A percentile compares a stretch with the other conserved stretches of the same genome.
Conservation (phyloP, 805 yeast genomes). For the Wickerhamiella sorbophila region DNA sequence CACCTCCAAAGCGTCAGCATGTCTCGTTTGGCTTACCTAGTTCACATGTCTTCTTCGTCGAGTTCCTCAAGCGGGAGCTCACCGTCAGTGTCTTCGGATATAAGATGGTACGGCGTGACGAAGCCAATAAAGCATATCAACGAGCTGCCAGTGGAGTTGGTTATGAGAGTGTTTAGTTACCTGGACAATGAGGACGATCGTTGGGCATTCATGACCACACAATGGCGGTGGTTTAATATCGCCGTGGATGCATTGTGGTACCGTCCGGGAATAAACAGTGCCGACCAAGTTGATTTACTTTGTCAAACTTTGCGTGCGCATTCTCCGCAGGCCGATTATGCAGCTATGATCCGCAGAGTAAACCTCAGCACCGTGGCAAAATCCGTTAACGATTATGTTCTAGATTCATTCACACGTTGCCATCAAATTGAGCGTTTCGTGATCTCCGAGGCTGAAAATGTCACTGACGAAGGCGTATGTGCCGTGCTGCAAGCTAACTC, state of each 20-base stretch:
- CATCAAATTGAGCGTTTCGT: constrained; percentile 73
- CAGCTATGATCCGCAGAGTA: constrained; percentile 54
- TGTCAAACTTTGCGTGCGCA: constrained; percentile 35
- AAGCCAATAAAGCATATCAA: constrained; percentile 7
- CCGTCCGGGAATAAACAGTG: constrained; percentile 56
- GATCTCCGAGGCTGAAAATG: constrained; percentile 58
- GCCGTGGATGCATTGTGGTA: constrained; percentile 76
- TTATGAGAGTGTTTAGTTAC: constrained; percentile 15
- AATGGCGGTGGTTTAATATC: constrained; percentile 65
- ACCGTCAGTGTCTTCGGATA: background rate
- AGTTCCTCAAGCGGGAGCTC: background rate
- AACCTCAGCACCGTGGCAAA: constrained; percentile 65
- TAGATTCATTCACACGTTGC: constrained; percentile 50
- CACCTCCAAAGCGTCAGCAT: background rate
- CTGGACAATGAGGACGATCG: constrained; percentile 16
- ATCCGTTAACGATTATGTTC: constrained; percentile 47
- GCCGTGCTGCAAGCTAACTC: constrained; percentile 49
- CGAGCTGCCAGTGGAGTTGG: constrained; percentile 33
- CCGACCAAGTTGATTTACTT: constrained; percentile 32
- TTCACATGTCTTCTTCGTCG: background rate
- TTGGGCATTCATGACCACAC: constrained; percentile 41
- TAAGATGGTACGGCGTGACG: background rate
- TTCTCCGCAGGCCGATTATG: constrained; percentile 47
- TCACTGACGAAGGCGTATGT: constrained; percentile 49
- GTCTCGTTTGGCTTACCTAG: background rate